A percentile compares a stretch with the other conserved stretches of the same genome.
phyloP scores from a whole-genome alignment of 2,329 filamentous ascomycete genomes.

The Colletotrichum salicis region DNA sequence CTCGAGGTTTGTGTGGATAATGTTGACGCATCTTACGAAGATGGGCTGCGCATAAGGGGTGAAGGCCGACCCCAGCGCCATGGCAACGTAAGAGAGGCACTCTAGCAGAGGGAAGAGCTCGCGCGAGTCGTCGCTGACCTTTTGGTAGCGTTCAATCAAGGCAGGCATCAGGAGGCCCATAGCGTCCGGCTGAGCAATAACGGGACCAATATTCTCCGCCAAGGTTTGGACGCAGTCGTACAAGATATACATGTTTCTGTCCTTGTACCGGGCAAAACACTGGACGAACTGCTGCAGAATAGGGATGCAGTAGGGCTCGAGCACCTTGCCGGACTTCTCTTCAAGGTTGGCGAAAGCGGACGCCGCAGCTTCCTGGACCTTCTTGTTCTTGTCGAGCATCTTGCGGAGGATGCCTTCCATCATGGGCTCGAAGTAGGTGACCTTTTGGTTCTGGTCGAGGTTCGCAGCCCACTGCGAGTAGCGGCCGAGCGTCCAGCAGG shows the following conservation, averaged over 20 bases:
- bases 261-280: conserved; percentile 96
- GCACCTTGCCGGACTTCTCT: conserved; percentile 84
- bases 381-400: conserved; percentile 98
- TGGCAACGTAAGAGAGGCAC: conserved; percentile 93
- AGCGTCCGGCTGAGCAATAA: conserved; percentile 83
- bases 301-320: conserved; percentile 87
- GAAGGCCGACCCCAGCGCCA: conserved; percentile 84
- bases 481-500: conserved; percentile 94
- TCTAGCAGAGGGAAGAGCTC: conserved; percentile 97
- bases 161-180: conserved; percentile 91
- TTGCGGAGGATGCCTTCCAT: conserved; percentile 95
- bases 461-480: conserved; percentile 93
- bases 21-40: conserved; percentile 86
- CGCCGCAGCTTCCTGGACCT: conserved; percentile 94
- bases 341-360: conserved; percentile 97
- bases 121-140: conserved; percentile 86
- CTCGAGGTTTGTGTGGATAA: conserved; percentile 92
- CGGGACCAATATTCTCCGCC: conserved; percentile 87
- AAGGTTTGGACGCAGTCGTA: conserved; percentile 99
- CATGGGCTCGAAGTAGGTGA: conserved; percentile 89
- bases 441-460: conserved; percentile 74
- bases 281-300: conserved; percentile 92
- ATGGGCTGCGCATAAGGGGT: conserved; percentile 87
- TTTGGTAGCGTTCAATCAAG: conserved; percentile 87
- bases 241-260: conserved; percentile 97